A percentile compares a stretch with the other conserved stretches of the same genome.
Conservation (phyloP, 108 stramenopile genomes). For the Nitzschia palea region DNA sequence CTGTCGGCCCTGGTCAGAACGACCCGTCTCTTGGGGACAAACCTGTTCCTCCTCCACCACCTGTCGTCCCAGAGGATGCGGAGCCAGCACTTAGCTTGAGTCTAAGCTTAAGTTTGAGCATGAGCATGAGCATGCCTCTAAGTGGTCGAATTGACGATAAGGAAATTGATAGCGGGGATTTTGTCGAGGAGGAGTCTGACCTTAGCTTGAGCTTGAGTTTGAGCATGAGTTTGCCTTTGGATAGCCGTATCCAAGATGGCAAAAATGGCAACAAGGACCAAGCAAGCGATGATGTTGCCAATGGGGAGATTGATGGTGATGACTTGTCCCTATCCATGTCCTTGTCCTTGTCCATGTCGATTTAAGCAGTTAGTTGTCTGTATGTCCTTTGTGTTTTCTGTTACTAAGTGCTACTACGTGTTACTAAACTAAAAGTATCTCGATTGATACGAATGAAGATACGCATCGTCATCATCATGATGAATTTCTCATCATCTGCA, state of each 20-base stretch:
- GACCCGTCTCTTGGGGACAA: not conserved
- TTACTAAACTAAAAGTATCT: too few relatives aligned
- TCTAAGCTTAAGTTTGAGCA: not conserved
- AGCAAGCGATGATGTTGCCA: not conserved
- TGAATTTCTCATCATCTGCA: too few relatives aligned
- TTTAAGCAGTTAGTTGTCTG: too few relatives aligned
- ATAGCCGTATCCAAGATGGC: not conserved
- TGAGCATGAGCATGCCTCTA: not conserved
- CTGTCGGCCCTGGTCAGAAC: not conserved
- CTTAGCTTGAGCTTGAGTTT: not conserved
- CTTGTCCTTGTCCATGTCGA: too few relatives aligned
- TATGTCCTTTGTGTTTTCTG: too few relatives aligned
- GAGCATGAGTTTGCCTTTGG: not conserved
- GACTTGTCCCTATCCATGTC: too few relatives aligned
- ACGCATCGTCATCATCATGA: too few relatives aligned
- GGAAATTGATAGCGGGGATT: slow-evolving; percentile 1
- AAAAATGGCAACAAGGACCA: not conserved
- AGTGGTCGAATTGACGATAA: not conserved
- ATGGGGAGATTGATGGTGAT: too few relatives aligned
- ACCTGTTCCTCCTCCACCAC: not conserved
- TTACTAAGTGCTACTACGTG: too few relatives aligned
- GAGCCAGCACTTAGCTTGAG: not conserved
- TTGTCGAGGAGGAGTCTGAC: too few relatives aligned
- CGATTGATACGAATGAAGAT: too few relatives aligned
- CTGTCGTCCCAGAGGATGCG: not conserved